A percentile compares a stretch with the other conserved stretches of the same genome.
Conservation (phyloP, 1,139 yeast species). For the Lodderomyces beijingensis region DNA sequence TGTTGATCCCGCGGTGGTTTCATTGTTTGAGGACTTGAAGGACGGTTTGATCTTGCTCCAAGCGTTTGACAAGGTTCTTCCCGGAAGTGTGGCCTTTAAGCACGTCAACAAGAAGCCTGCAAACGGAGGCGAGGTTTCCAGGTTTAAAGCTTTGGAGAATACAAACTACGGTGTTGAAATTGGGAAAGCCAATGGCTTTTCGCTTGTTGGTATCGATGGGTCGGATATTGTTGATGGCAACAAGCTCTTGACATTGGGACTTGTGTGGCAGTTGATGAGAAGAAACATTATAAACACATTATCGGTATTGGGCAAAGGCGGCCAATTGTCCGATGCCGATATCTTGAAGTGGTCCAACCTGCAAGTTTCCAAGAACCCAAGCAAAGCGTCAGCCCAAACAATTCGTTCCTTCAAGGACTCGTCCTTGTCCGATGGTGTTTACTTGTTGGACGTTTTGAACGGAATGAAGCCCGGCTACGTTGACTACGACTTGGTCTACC, state of each 20-base stretch:
- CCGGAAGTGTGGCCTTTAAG: conserved; percentile 80
- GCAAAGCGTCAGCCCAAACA: conserved; percentile 28
- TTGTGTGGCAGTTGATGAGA: conserved; percentile 99
- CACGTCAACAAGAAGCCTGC: conserved; percentile 81
- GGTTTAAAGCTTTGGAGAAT: conserved; percentile 94
- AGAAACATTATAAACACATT: conserved; percentile 86
- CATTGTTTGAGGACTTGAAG: conserved; percentile 88
- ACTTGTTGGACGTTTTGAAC: conserved; percentile 82
- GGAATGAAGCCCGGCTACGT: conserved; percentile 98
- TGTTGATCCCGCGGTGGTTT: conserved; percentile 91
- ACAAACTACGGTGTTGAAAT: conserved; percentile 94
- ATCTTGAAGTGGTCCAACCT: conserved; percentile 92
- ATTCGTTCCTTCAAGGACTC: conserved; percentile 85
- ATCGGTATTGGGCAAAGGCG: conserved; percentile 59
- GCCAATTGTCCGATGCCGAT: conserved; percentile 72
- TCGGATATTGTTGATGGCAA: conserved; percentile 95
- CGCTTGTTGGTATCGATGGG: conserved; percentile 97
- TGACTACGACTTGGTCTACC: conserved; percentile 84
- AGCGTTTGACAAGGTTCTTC: conserved; percentile 93
- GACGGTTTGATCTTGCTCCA: conserved; percentile 88
- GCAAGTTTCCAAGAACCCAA: conserved; percentile 70
- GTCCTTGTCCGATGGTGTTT: conserved; percentile 69
- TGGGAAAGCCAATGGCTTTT: conserved; percentile 88
- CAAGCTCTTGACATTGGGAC: conserved; percentile 83
- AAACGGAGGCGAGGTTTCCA: conserved; percentile 66